Evolutionary conservation across 2,329 filamentous ascomycete genomes (phyloP), one percentile per base, ranked within the genome.

Genomic region (Cladophialophora chaetospira): DNA sequence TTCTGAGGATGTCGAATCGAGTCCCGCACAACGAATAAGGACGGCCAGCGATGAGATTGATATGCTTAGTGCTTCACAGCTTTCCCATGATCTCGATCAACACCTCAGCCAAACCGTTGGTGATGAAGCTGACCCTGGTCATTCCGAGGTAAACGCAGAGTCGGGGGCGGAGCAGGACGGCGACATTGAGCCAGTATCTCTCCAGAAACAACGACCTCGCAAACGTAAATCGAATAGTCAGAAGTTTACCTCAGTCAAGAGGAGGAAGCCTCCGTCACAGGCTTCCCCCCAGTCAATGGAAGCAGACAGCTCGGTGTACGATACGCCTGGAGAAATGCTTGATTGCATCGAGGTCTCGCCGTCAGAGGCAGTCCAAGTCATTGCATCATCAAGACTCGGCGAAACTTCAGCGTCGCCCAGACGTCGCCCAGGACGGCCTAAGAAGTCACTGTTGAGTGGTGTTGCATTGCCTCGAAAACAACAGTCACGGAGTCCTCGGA

Each of bases 41-140:
- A 57, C 36, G 11, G 72, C 70, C 44, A 70, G 70, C 35, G 73
- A 77, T 55, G 72, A 77, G 26, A 67, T 74, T 57, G 75, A 78
- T 44, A 68, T 70, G 10, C 72, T 77, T 55, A 71, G 75, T 54
- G 75, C 73, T 9, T 77, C 75, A 17, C 75, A 78, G 58, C 65
- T 78, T 4, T 73, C 72, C 51, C 72, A 76, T 57, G 75, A 77
- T 58, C 64, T 77, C 38, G 73, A 73, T 17, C 57, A 55, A 38
- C 57, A 62, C 25, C 13, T 62, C 10, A 53, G 50, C 42, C 44
- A 58, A 45, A 47, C 43, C 19, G 42, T 40, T 11, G 44, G 45
- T 9, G 43, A n/a, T 40, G 38, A 40, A 23, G 17, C 2, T 15
- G n/a, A 15, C 25, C 26, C 19, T 13, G 21, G 19, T 23, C 8